phyloP scores from a whole-genome alignment of 2,329 filamentous ascomycete genomes.

The Aspergillus sp. region DNA sequence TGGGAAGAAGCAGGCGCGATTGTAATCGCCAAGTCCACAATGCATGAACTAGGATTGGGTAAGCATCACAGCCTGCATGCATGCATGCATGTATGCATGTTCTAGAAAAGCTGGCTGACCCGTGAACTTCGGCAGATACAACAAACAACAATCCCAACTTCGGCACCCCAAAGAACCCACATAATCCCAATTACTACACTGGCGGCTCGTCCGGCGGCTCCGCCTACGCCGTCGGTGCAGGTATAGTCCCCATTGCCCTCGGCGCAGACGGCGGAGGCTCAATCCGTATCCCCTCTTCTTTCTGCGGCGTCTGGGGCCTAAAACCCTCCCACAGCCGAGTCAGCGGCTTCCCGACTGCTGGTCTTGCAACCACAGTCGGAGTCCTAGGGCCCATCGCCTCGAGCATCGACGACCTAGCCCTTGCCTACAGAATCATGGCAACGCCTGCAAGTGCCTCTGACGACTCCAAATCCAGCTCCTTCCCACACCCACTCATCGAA shows the following conservation, averaged over 20 bases:
- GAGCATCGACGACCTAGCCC: slow-evolving; percentile 75
- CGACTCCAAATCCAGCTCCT: slow-evolving; percentile 64
- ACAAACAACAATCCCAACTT: slow-evolving; percentile 80
- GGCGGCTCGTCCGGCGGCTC: slow-evolving; percentile 81
- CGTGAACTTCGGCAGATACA: slow-evolving; percentile 58
- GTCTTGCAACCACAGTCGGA: slow-evolving; percentile 64
- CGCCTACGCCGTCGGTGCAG: slow-evolving; percentile 70
- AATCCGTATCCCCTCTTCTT: slow-evolving; percentile 72
- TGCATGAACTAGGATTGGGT: slow-evolving; percentile 79
- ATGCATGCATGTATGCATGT: not conserved
- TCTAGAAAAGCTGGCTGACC: not conserved
- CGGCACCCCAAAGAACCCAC: slow-evolving; percentile 77
- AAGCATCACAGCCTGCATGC: slow-evolving; percentile 28
- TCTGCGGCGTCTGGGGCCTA: slow-evolving; percentile 80
- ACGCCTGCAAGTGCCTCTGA: slow-evolving; percentile 64
- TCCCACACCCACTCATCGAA: slow-evolving; percentile 55
- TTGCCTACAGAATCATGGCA: slow-evolving; percentile 81
- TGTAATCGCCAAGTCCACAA: slow-evolving; percentile 74
- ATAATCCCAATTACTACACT: slow-evolving; percentile 76
- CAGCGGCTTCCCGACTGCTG: slow-evolving; percentile 60
- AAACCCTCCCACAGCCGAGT: slow-evolving; percentile 78
- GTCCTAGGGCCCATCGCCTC: slow-evolving; percentile 77
- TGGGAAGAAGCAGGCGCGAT: slow-evolving; percentile 76
- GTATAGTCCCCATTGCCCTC: slow-evolving; percentile 72
- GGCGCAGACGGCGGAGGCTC: slow-evolving; percentile 79